A percentile compares a stretch with the other conserved stretches of the same genome.
These are phyloP conservation scores for Cucurbita ficifolia DNA, from an alignment of 306 rosid species.

Conservation along the genomic window DNA sequence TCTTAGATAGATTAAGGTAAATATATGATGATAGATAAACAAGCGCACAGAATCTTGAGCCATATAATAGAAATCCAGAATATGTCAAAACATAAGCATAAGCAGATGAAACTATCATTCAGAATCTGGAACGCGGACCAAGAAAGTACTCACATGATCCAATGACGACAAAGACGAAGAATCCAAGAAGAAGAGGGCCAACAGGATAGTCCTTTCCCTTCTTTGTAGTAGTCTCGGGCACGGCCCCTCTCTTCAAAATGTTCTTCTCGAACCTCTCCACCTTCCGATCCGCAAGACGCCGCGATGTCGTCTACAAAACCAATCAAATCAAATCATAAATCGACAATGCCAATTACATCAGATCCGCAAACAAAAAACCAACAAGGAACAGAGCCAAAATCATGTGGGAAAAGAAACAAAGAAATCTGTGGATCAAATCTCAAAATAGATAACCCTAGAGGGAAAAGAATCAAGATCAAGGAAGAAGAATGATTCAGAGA, in stretches of 20 bases:
- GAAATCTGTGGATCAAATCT: neutral
- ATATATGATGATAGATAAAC: neutral
- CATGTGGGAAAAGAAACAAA: too few species aligned
- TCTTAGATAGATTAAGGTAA: neutral
- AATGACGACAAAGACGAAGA: conserved; percentile 90
- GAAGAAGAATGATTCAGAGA: neutral
- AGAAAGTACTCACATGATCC: conserved; percentile 64
- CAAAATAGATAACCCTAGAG: neutral
- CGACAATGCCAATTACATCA: neutral
- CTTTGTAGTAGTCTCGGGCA: conserved; percentile 69
- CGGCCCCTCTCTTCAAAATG: conserved; percentile 80
- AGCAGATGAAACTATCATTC: neutral
- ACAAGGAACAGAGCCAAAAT: too few species aligned
- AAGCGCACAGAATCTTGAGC: neutral
- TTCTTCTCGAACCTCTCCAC: conserved; percentile 84
- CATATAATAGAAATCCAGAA: neutral
- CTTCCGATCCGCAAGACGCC: conserved; percentile 89
- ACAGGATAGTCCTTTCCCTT: conserved; percentile 93
- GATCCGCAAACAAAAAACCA: neutral
- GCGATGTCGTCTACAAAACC: conserved; percentile 67
- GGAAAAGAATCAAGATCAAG: neutral
- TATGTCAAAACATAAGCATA: neutral
- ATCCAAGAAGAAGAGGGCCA: conserved; percentile 79
- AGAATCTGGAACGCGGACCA: neutral
- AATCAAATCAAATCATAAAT: neutral